Conservation (phyloP, 495 filamentous ascomycete genomes). For the Hypoxylon lenormandii region DNA sequence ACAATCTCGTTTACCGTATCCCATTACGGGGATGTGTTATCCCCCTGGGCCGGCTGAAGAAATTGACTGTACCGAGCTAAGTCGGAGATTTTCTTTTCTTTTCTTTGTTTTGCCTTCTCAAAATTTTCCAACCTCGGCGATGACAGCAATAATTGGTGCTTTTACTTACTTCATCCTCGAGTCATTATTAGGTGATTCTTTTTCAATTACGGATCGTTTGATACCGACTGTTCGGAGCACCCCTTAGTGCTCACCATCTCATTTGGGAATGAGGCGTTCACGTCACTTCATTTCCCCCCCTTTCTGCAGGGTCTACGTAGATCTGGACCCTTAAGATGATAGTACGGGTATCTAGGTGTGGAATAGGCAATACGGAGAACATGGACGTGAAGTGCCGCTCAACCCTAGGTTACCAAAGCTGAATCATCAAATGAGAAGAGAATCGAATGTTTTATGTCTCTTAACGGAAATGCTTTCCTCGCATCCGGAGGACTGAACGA, state of each 20-base stretch:
- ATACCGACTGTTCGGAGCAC: slow-evolving; percentile 11
- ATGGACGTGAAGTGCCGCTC: slow-evolving; percentile 13
- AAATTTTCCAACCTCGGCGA: background rate
- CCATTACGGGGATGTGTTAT: background rate
- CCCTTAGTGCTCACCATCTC: slow-evolving; percentile 4
- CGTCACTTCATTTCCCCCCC: slow-evolving; percentile 17
- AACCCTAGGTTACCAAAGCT: slow-evolving; percentile 30
- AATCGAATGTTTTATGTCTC: slow-evolving; percentile 23
- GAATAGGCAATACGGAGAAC: slow-evolving; percentile 36
- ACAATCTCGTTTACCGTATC: slow-evolving; percentile 44
- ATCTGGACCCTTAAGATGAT: slow-evolving; percentile 5
- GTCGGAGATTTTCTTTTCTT: slow-evolving; percentile 4
- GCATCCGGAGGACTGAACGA: slow-evolving; percentile 33
- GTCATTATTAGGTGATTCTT: too few relatives aligned
- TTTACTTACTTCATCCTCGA: too few relatives aligned
- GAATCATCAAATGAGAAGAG: slow-evolving; percentile 16
- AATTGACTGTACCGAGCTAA: slow-evolving; percentile 1
- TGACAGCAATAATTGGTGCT: too few relatives aligned
- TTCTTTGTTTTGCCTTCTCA: background rate
- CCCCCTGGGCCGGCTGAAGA: slow-evolving; percentile 23
- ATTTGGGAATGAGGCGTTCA: slow-evolving; percentile 24
- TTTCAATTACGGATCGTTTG: background rate
- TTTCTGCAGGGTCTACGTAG: slow-evolving; percentile 24
- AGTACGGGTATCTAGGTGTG: slow-evolving; percentile 21
- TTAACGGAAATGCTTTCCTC: slow-evolving; percentile 38